Base-by-base conservation (phyloP, 1,284 basidiomycete species). In the Papiliotrema flavescens region DNA sequence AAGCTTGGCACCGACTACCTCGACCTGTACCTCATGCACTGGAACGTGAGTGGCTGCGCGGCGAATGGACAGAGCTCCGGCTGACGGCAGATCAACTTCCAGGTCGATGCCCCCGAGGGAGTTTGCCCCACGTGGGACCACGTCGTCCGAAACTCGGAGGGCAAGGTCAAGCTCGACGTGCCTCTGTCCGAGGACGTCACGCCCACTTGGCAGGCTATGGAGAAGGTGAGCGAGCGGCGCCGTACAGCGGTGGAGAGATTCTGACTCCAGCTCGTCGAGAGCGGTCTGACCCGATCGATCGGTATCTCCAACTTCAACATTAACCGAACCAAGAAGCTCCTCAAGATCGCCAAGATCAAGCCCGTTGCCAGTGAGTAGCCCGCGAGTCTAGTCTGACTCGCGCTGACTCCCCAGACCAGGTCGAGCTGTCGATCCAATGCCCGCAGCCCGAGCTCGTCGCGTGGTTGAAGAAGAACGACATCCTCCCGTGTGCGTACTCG, bases 1-100 rank as follows among this genome's bases (percentile, higher is more conserved):
- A 81, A 83, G 65, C 84, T 93, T 44, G 82, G 83, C 51, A 82
- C 86, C 3, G 80, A 82, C 35, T 91, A 92, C 75, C 81, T 92
- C 55, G 88, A 93, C 73, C 79, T 93, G 52, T 88, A 85, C 71
- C 80, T 93, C 54, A 85, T 91, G 84, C 88, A 91, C 78, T 90
- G 84, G 85, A 70, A 69, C 80, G 81, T 60, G 65, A 75, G 71
- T 67, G n/a, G n/a, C n/a, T n/a, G n/a, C n/a, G n/a, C n/a, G n/a
- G n/a, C n/a, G n/a, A n/a, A n/a, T n/a, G n/a, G n/a, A 32, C 6
- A 32, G 28, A 32, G 28, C 28, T 55, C 53, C 40, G 63, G 37
- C 36, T 48, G 15, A 20, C 19, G 14, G 2, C 51, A 73, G 70
- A 73, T 72, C 66, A 68, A 67, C 66, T 63, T 64, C 59, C 61